Base-by-base conservation (phyloP, 2,329 filamentous ascomycete species). In the Emydomyces testavorans region DNA sequence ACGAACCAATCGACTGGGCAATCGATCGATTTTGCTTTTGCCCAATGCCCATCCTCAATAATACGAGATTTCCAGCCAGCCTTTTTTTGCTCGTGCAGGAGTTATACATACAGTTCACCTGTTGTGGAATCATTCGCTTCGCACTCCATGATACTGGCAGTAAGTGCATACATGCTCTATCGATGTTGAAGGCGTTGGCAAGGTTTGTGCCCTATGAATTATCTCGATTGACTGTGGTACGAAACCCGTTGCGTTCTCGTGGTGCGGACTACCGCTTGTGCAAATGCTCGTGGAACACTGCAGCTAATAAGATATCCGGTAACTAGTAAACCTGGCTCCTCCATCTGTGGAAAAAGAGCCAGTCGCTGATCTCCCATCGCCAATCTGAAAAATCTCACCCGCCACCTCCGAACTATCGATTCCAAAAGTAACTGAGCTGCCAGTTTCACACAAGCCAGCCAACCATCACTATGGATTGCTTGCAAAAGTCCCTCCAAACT, bases 31-130 rank as follows among this genome's bases (percentile, higher is more conserved):
- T 26, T 44, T 28, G 32, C 21, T 36, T 36, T 45, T 28, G 10
- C 21, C 29, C 20, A 13, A 26, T 23, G 16, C 6, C 23, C 42
- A 16, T 32, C 20, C 23, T 36, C 26, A 45, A 45, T 45, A 45
- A 45, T 45, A 36, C 42, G 32, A 45, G n/a, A 45, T 13, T 2
- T 45, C 42, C 42, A 45, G 31, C 42, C 32, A 45, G 42, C 42
- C 39, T n/a, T 41, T 15, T 31, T 41, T 20, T 29, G 23, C 21
- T 20, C 35, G n/a, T 37, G 29, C 29, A 31, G 29, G 11, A 21
- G 18, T 10, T 16, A 18, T 20, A 7, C 10, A 21, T 38, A 10
- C n/a, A 36, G 34, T 11, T n/a, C 29, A 31, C 10, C 26, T 37
- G 35, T 24, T 40, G 38, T 29, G 40, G 24, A 23, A 34, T 23